Evolutionary conservation across 1,139 yeast genomes (phyloP), one percentile per base, ranked within the genome.

Genomic region (Geotrichum phurueaensis): DNA sequence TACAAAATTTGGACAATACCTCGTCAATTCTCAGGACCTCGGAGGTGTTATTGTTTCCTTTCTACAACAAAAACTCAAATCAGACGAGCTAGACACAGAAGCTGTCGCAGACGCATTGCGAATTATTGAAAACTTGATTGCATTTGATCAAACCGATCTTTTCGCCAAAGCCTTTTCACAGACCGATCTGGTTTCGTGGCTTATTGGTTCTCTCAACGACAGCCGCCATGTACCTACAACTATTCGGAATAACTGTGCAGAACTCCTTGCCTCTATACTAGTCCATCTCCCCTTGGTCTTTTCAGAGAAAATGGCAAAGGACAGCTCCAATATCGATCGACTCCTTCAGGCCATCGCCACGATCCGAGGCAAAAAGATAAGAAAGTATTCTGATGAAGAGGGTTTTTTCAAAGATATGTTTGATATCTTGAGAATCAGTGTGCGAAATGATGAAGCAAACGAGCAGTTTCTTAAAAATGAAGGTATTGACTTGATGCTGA

Each of bases 401-500:
- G 74, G 71, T 36, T 65, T 68, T 48, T 64, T 66, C 25, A 68
- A 66, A 22, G 70, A 71, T 39, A 53, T 68, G 9, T 65, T 71
- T 51, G 68, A 69, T 56, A 47, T 64, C 3, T 62, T 70, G 1
- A 59, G 64, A 25, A 58, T 65, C 1, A 52, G 69, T n/a, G 69
- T 66, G 18, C 62, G 63, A 3, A 43, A 51, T 49, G 51, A 56
- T 27, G 13, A 33, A 20, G 71, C 71, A 43, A 66, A 67, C 54
- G 65, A 63, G 15, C 58, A 58, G 39, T 70, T 74, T 55, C 56
- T 70, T 4, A 68, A 70, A 29, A 63, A 63, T 18, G 77, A 74
- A 56, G 77, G 77, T 5, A 63, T 71, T 13, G 76, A 73, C 50
- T 65, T 74, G n/a, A 64, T 71, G 65, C 58, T 70, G 15, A 63